A percentile compares a stretch with the other conserved stretches of the same genome.
Evolutionary conservation across 2,329 filamentous ascomycete genomes (phyloP).

Genomic region (Cladophialophora carrionii): DNA sequence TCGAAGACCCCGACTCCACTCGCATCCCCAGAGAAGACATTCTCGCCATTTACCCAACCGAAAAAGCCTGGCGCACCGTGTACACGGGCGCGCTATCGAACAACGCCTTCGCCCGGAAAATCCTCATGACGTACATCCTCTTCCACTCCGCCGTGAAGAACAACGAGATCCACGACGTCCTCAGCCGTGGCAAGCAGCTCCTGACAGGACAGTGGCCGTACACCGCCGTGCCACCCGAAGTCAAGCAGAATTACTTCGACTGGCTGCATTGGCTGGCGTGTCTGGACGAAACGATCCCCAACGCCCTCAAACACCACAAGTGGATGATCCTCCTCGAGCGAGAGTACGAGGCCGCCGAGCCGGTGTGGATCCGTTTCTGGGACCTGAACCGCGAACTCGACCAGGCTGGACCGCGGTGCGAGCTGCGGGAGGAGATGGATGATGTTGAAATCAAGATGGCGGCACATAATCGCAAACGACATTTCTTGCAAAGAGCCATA

Average conservation of each 20-base stretch:
- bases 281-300: conserved; percentile 6
- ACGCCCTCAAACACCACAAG: conserved; percentile 17
- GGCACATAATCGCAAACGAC: conserved; percentile 1
- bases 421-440: conserved; percentile 6
- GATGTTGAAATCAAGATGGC: not conserved
- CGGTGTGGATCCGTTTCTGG: conserved; percentile 18
- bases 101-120: conserved; percentile 7
- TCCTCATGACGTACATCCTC: conserved; percentile 10
- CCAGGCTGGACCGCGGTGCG: not conserved
- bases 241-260: conserved; percentile 15
- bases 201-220: not conserved
- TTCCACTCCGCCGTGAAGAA: conserved; percentile 11
- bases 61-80: conserved; percentile 5
- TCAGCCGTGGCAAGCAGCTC: conserved; percentile 2
- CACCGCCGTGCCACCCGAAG: not conserved
- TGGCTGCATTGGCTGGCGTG: conserved; percentile 15
- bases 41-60: conserved; percentile 13
- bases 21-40: conserved; percentile 11
- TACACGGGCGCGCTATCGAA: conserved; percentile 4
- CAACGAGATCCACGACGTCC: not conserved
- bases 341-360: conserved; percentile 10
- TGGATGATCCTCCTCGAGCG: conserved; percentile 26
- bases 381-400: not conserved
- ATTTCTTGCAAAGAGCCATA: conserved; percentile 13
- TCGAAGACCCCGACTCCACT: conserved; percentile 5